phyloP scores from a whole-genome alignment of 805 yeast species.

The Starmera quercuum region DNA sequence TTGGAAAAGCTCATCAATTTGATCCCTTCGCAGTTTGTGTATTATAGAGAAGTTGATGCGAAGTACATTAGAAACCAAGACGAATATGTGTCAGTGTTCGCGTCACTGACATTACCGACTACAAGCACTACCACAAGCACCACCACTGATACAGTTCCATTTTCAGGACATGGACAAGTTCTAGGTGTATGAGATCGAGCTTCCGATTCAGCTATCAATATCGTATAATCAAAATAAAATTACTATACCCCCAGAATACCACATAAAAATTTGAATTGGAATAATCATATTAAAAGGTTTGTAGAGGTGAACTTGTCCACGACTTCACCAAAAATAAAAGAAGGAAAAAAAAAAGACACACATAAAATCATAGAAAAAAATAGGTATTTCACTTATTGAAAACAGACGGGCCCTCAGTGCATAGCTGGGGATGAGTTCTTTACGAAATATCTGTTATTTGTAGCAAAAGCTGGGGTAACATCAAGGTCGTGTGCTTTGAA shows the following conservation, averaged over 20 bases:
- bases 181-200: constrained; percentile 17
- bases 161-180: constrained; percentile 4
- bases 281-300: no score
- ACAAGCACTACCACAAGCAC: no score
- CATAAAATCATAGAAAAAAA: no score
- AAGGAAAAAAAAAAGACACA: no score
- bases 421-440: no score
- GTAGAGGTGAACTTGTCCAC: no score
- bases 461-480: constrained; percentile 2
- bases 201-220: constrained; percentile 5
- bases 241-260: neutral
- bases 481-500: constrained; percentile 4
- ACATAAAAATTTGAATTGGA: no score
- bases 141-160: no score
- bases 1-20: constrained; percentile 40
- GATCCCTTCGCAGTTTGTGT: constrained; percentile 48
- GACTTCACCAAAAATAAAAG: no score
- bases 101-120: neutral
- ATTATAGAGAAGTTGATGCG: constrained; percentile 55
- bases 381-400: no score
- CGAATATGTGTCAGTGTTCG: constrained; percentile 22
- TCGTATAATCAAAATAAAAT: neutral
- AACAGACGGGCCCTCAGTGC: no score
- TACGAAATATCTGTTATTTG: constrained; percentile 3
- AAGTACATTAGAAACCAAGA: constrained; percentile 30